These are phyloP conservation scores for Fusarium beomiforme DNA, from an alignment of 2,329 filamentous ascomycete species.

Conservation along the genomic window DNA sequence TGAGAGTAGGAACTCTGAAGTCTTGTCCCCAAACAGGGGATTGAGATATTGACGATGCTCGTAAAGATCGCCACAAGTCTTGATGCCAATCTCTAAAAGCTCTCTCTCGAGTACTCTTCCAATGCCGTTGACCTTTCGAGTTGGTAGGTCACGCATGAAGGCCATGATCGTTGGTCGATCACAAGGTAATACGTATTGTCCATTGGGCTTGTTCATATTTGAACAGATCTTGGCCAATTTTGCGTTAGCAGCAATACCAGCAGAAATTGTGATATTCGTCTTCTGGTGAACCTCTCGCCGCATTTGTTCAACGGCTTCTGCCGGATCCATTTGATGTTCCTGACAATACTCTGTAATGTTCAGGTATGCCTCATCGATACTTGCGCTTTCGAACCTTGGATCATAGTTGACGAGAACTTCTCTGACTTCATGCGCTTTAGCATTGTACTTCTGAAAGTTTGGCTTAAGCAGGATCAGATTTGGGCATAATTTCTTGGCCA, in stretches of 20 bases:
- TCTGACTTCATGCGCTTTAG: slow-evolving; percentile 89
- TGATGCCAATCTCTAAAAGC: slow-evolving; percentile 85
- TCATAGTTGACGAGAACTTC: slow-evolving; percentile 88
- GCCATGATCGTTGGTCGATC: slow-evolving; percentile 80
- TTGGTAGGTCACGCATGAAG: slow-evolving; percentile 86
- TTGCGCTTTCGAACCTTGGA: slow-evolving; percentile 88
- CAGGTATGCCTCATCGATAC: slow-evolving; percentile 95
- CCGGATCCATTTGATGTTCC: slow-evolving; percentile 73
- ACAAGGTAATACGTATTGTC: slow-evolving; percentile 81
- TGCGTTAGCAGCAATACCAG: slow-evolving; percentile 92
- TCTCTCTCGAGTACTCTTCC: slow-evolving; percentile 94
- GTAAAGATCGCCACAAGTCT: slow-evolving; percentile 90
- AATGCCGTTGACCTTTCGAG: slow-evolving; percentile 94
- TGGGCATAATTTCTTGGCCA: slow-evolving; percentile 93
- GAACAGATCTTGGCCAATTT: slow-evolving; percentile 95
- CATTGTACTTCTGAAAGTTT: slow-evolving; percentile 90
- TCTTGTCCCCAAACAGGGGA: slow-evolving; percentile 89
- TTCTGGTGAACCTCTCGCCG: slow-evolving; percentile 78
- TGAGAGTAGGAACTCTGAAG: slow-evolving; percentile 84
- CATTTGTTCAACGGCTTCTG: slow-evolving; percentile 80
- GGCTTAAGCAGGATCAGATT: slow-evolving; percentile 82
- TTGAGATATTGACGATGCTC: slow-evolving; percentile 76
- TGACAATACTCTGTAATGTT: slow-evolving; percentile 91
- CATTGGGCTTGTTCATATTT: slow-evolving; percentile 96
- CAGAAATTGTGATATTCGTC: slow-evolving; percentile 88